Conservation (phyloP, 2,329 filamentous ascomycete genomes). For the Periconia sp. region DNA sequence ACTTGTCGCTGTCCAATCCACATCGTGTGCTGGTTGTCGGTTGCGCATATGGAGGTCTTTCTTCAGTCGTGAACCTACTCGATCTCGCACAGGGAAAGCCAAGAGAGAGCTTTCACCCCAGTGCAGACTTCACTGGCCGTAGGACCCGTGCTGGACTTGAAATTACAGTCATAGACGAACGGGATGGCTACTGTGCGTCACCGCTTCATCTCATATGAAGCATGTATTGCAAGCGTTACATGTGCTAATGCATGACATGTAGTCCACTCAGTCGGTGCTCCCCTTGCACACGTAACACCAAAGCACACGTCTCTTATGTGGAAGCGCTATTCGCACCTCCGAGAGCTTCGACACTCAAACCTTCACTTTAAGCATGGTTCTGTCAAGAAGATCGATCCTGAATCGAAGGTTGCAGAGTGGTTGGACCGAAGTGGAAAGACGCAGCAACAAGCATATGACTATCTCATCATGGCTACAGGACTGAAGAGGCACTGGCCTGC, state of each 20-base stretch:
- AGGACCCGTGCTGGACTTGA: constrained; percentile 63
- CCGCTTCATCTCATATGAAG: constrained; percentile 14
- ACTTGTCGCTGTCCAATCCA: constrained; percentile 36
- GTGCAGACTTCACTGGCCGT: constrained; percentile 42
- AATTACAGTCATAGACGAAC: constrained; percentile 77
- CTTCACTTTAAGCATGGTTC: constrained; percentile 71
- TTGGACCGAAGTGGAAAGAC: constrained; percentile 60
- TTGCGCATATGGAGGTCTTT: constrained; percentile 74
- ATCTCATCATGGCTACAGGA: constrained; percentile 74
- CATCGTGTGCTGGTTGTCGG: constrained; percentile 68
- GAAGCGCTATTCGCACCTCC: constrained; percentile 71
- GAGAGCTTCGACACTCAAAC: constrained; percentile 67
- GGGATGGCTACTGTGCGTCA: constrained; percentile 79
- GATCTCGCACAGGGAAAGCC: constrained; percentile 66
- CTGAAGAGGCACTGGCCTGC: constrained; percentile 73
- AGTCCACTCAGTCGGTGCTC: constrained; percentile 80
- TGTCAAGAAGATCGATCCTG: constrained; percentile 65
- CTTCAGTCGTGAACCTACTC: constrained; percentile 69
- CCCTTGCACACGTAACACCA: constrained; percentile 70
- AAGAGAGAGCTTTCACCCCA: constrained; percentile 52
- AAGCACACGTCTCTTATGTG: constrained; percentile 71
- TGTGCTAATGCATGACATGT: no score
- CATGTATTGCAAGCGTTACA: constrained; percentile 17
- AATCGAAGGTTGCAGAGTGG: constrained; percentile 62
- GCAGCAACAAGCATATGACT: constrained; percentile 66